Percentiles rank a stretch among this genome's conserved stretches.
Evolutionary conservation across 345 rosid genomes (phyloP).

Genomic region (Theobroma cacao): DNA sequence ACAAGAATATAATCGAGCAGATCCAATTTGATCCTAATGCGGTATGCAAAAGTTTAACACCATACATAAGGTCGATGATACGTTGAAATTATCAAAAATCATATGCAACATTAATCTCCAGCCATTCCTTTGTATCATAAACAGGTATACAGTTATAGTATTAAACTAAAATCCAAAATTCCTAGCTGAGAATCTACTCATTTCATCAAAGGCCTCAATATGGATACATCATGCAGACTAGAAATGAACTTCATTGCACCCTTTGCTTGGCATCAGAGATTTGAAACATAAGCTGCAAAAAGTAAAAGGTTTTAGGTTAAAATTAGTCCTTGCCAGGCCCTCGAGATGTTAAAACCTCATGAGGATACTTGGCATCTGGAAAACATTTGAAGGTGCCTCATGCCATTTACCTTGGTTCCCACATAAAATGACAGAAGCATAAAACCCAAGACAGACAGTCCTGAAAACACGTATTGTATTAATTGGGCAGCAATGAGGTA

Average conservation of each 20-base stretch:
- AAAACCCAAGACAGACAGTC: slow-evolving; percentile 54
- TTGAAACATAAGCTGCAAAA: slow-evolving; percentile 74
- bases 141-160: background rate
- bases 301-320: background rate
- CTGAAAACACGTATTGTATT: slow-evolving; percentile 31
- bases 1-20: background rate
- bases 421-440: slow-evolving; percentile 68
- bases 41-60: background rate
- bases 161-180: background rate
- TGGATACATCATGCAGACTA: slow-evolving; percentile 25
- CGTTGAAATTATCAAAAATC: background rate
- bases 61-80: background rate
- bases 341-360: background rate
- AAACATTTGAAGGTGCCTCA: background rate
- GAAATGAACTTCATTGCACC: slow-evolving; percentile 13
- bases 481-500: background rate
- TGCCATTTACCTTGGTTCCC: slow-evolving; percentile 67
- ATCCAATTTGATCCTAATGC: background rate
- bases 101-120: background rate
- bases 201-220: background rate
- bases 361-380: background rate
- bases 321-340: background rate
- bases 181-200: background rate
- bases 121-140: background rate
- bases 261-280: slow-evolving; percentile 45